A percentile compares a stretch with the other conserved stretches of the same genome.
These are phyloP conservation scores for Exophiala calicioides DNA, from an alignment of 2,329 filamentous ascomycete genomes.

Conservation along the genomic window DNA sequence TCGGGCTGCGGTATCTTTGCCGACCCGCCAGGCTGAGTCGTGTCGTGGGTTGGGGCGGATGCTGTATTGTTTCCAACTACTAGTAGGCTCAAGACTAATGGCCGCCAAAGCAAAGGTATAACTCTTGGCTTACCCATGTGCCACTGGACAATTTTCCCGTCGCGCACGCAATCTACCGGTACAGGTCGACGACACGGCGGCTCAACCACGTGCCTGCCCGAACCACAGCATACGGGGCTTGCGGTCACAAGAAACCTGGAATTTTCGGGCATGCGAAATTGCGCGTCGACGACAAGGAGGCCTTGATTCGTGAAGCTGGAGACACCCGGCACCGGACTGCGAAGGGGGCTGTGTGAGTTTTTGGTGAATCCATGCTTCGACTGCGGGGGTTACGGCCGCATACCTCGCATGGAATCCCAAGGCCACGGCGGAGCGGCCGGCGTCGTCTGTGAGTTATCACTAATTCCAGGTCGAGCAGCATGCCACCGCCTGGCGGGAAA, in stretches of 20 bases:
- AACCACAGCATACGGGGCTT: conserved; percentile 72
- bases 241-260: conserved; percentile 63
- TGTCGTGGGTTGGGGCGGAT: no score
- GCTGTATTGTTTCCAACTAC: no score
- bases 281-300: conserved; percentile 71
- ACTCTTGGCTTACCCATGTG: conserved; percentile 73
- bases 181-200: conserved; percentile 81
- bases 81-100: no score
- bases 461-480: conserved; percentile 84
- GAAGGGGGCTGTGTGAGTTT: conserved; percentile 66
- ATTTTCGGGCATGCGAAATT: conserved; percentile 68
- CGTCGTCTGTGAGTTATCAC: conserved; percentile 72
- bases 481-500: conserved; percentile 74
- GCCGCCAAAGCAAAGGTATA: no score
- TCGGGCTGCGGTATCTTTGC: no score
- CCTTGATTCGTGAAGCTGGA: conserved; percentile 70
- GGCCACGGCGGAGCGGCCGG: conserved; percentile 58
- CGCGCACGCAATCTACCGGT: conserved; percentile 69
- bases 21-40: no score
- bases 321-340: conserved; percentile 64
- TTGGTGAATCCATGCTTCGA: conserved; percentile 72
- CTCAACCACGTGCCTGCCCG: no score
- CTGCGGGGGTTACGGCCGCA: conserved; percentile 66
- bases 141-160: conserved; percentile 69
- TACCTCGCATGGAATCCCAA: conserved; percentile 72